Percentiles rank a stretch among this genome's conserved stretches.
These are phyloP conservation scores for Ettlia oleoabundans DNA, from an alignment of 139 green algal genomes.

Conservation along the genomic window DNA sequence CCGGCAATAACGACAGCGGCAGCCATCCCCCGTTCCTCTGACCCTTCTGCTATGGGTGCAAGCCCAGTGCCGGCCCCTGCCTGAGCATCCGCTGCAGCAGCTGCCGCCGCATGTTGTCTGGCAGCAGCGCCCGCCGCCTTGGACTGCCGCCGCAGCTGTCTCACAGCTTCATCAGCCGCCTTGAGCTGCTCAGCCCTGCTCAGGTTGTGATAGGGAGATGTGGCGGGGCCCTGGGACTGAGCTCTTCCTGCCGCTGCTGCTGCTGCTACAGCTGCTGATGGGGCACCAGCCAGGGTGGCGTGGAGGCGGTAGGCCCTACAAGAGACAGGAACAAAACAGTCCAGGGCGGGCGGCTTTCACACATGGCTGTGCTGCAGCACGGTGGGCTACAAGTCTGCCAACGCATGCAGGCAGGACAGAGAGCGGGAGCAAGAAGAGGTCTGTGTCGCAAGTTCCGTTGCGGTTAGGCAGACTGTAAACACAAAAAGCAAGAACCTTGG, in stretches of 20 bases:
- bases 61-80: no score
- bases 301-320: no score
- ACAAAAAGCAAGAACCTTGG: no score
- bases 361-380: neutral
- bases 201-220: neutral
- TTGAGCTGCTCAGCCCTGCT: constrained; percentile 7
- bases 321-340: no score
- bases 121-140: neutral
- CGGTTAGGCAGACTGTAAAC: no score
- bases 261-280: neutral
- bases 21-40: neutral
- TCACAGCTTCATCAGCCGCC: neutral
- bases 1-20: neutral
- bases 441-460: no score
- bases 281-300: neutral
- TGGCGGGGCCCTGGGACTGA: no score
- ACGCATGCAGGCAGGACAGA: constrained; percentile 4
- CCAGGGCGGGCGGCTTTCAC: no score
- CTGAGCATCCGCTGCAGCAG: neutral
- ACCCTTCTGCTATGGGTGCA: no score
- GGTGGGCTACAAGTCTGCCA: neutral
- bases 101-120: neutral
- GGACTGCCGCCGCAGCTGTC: constrained; percentile 27
- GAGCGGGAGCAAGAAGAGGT: no score
- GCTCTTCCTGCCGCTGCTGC: no score